phyloP scores from a whole-genome alignment of 2,329 filamentous ascomycete species.

The Diaporthe australafricana region DNA sequence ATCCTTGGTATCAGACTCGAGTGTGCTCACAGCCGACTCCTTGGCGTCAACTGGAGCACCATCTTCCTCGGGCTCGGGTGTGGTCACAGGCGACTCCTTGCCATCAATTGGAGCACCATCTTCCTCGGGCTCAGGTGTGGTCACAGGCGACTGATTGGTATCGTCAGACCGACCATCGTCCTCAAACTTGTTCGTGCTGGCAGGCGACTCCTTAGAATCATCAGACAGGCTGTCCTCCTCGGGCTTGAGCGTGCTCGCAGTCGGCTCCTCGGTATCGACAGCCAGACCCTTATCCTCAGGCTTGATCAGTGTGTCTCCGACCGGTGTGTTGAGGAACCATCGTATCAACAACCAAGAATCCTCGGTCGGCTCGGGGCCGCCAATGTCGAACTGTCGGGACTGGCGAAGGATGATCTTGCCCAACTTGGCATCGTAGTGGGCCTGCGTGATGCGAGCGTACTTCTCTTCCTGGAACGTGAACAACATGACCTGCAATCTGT shows the following conservation, averaged over 20 bases:
- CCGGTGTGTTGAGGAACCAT: background rate
- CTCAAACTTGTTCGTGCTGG: background rate
- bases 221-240: too few species aligned
- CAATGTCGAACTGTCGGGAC: background rate
- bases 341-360: background rate
- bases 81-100: too few species aligned
- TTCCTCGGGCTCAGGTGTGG: too few species aligned
- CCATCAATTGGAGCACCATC: too few species aligned
- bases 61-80: too few species aligned
- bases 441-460: background rate
- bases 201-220: too few species aligned
- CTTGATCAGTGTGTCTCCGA: background rate
- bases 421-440: background rate
- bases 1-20: too few species aligned
- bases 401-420: conserved; percentile 1
- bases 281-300: background rate
- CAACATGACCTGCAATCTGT: background rate
- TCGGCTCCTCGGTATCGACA: background rate
- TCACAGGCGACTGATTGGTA: too few species aligned
- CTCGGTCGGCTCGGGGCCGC: background rate
- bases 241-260: background rate
- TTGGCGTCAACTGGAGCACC: too few species aligned
- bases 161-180: too few species aligned
- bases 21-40: too few species aligned
- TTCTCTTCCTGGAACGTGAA: background rate